These are phyloP conservation scores for Ulota crispa DNA, from an alignment of 225 moss, liverwort and hornwort species.

Conservation along the genomic window DNA sequence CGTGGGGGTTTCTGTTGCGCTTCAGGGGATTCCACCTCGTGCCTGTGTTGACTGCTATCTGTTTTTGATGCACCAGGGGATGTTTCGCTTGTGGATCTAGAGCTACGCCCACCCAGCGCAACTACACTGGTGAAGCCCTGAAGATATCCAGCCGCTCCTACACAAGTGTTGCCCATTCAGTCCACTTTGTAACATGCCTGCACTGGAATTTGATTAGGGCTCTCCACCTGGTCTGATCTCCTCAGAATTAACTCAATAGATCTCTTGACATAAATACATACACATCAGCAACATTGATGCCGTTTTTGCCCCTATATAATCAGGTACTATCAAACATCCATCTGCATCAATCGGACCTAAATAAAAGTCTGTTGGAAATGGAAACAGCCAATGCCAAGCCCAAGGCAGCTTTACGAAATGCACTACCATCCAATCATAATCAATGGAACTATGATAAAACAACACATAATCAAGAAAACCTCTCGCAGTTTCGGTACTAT, in stretches of 20 bases:
- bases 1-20: constrained; percentile 46
- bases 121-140: constrained; percentile 49
- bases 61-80: constrained; percentile 38
- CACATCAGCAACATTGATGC: constrained; percentile 11
- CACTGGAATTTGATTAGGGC: constrained; percentile 16
- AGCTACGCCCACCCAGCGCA: constrained; percentile 44
- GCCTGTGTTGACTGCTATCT: constrained; percentile 11
- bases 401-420: not conserved
- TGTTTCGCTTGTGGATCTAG: constrained; percentile 36
- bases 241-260: constrained; percentile 1
- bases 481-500: not conserved
- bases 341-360: constrained; percentile 25
- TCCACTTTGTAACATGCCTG: constrained; percentile 49
- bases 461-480: not conserved
- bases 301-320: not conserved
- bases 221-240: constrained; percentile 2
- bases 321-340: constrained; percentile 23
- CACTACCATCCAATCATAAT: not conserved
- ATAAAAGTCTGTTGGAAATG: not conserved
- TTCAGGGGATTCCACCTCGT: constrained; percentile 27
- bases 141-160: constrained; percentile 57
- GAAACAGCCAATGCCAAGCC: not conserved
- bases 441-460: not conserved
- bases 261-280: not conserved
- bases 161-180: constrained; percentile 60